These are phyloP conservation scores for Aureoboletus auriporus DNA, from an alignment of 768 basidiomycete species.

Conservation along the genomic window DNA sequence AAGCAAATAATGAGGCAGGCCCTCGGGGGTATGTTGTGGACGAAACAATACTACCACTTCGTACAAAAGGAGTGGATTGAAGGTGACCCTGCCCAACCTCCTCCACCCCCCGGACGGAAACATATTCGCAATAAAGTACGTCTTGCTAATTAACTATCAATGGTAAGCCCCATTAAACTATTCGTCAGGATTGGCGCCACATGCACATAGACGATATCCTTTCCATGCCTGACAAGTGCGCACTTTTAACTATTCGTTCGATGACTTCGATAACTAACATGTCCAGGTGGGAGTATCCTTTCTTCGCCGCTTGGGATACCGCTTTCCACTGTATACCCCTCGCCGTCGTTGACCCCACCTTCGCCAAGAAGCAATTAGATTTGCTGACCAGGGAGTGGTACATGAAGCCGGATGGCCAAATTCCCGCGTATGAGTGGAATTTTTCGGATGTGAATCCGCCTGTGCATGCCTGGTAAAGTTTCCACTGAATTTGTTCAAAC, in stretches of 20 bases:
- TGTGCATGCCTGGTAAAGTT: slow-evolving; percentile 87
- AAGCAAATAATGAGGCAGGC: slow-evolving; percentile 97
- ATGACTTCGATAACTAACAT: slow-evolving; percentile 5
- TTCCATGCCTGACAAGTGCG: slow-evolving; percentile 98
- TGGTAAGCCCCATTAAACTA: not conserved
- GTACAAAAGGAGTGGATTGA: slow-evolving; percentile 96
- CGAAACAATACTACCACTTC: slow-evolving; percentile 96
- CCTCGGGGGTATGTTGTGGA: slow-evolving; percentile 96
- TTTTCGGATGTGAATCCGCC: slow-evolving; percentile 98
- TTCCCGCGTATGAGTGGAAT: slow-evolving; percentile 99
- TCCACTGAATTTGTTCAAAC: not conserved
- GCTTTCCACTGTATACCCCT: slow-evolving; percentile 99
- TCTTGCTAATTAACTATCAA: slow-evolving; percentile 1
- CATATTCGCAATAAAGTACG: slow-evolving; percentile 75
- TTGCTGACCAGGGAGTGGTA: slow-evolving; percentile 98
- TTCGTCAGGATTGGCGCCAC: slow-evolving; percentile 84
- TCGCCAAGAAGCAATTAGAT: slow-evolving; percentile 97
- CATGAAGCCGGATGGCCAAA: slow-evolving; percentile 97
- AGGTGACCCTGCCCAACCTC: slow-evolving; percentile 92
- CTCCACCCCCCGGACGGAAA: slow-evolving; percentile 89
- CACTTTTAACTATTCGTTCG: slow-evolving; percentile 1
- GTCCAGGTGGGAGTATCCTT: slow-evolving; percentile 93
- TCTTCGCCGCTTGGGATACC: slow-evolving; percentile 97
- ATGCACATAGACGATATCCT: slow-evolving; percentile 93
- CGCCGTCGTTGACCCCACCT: slow-evolving; percentile 90